A percentile compares a stretch with the other conserved stretches of the same genome.
Evolutionary conservation across 331 rosid species (phyloP).

Genomic region (Acacia pycnantha): DNA sequence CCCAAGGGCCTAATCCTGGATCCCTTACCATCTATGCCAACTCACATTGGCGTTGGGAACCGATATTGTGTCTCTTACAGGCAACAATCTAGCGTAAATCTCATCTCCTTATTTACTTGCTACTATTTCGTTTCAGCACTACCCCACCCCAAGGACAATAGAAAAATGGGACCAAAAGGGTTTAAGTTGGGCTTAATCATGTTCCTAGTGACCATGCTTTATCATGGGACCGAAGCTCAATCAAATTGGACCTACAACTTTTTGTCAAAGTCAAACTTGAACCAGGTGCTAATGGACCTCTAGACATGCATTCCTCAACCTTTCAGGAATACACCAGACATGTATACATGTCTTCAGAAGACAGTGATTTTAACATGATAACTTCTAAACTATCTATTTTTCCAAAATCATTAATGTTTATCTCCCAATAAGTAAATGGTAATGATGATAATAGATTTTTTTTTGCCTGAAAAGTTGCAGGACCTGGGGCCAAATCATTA

Average conservation of each 20-base stretch:
- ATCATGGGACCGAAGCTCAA: background rate
- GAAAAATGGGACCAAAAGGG: background rate
- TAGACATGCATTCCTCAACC: slow-evolving; percentile 2
- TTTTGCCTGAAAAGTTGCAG: background rate
- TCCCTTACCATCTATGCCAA: too few species aligned
- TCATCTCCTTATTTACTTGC: background rate
- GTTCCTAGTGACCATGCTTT: background rate
- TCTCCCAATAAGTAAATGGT: background rate
- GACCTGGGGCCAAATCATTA: too few species aligned
- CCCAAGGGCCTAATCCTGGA: too few species aligned
- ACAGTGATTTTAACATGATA: background rate
- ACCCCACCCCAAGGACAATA: background rate
- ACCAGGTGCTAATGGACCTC: slow-evolving; percentile 1
- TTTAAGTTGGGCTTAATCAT: background rate
- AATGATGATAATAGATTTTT: background rate
- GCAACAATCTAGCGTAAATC: background rate
- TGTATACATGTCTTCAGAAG: background rate
- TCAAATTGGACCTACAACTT: background rate
- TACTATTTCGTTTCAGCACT: background rate
- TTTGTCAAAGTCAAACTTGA: background rate
- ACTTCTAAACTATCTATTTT: background rate
- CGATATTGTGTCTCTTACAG: background rate
- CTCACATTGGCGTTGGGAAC: too few species aligned
- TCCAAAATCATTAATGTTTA: too few species aligned
- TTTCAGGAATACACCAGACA: background rate